Conservation (phyloP, 1,139 yeast species). For the Lodderomyces jiufengensis region DNA sequence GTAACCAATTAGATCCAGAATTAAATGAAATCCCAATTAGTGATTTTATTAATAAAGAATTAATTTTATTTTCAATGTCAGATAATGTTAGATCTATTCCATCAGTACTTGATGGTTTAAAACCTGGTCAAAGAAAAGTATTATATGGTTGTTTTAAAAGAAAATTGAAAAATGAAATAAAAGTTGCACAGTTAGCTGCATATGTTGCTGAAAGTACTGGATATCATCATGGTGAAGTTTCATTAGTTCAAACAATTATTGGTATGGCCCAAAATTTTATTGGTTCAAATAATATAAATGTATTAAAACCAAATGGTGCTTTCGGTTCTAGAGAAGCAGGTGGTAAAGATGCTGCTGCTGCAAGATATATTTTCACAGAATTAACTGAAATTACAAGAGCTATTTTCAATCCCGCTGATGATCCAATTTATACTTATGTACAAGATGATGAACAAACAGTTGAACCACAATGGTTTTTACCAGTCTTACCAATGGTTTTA, state of each 20-base stretch:
- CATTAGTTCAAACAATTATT: conserved; percentile 84
- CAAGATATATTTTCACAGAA: conserved; percentile 94
- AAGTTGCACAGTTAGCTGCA: conserved; percentile 90
- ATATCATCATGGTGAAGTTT: conserved; percentile 93
- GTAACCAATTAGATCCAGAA: conserved; percentile 87
- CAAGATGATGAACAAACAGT: conserved; percentile 94
- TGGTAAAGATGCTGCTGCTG: conserved; percentile 98
- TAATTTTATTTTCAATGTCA: conserved; percentile 93
- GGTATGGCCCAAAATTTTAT: conserved; percentile 94
- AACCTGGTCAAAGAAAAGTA: conserved; percentile 96
- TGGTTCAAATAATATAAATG: conserved; percentile 86
- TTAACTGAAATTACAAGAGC: conserved; percentile 70
- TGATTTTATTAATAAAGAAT: conserved; percentile 92
- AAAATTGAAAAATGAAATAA: conserved; percentile 72
- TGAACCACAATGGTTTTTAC: conserved; percentile 95
- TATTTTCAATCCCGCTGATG: conserved; percentile 78
- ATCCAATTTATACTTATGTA: conserved; percentile 70
- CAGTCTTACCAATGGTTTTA: conserved; percentile 85
- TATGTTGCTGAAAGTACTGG: conserved; percentile 87
- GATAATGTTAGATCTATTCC: conserved; percentile 97
- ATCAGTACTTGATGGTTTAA: conserved; percentile 88
- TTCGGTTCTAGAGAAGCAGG: conserved; percentile 97
- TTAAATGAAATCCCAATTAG: conserved; percentile 78
- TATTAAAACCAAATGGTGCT: conserved; percentile 88
- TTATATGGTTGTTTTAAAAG: conserved; percentile 84